A percentile compares a stretch with the other conserved stretches of the same genome.
Conservation (phyloP, 2,329 filamentous ascomycete species). For the Trichoderma sp. region DNA sequence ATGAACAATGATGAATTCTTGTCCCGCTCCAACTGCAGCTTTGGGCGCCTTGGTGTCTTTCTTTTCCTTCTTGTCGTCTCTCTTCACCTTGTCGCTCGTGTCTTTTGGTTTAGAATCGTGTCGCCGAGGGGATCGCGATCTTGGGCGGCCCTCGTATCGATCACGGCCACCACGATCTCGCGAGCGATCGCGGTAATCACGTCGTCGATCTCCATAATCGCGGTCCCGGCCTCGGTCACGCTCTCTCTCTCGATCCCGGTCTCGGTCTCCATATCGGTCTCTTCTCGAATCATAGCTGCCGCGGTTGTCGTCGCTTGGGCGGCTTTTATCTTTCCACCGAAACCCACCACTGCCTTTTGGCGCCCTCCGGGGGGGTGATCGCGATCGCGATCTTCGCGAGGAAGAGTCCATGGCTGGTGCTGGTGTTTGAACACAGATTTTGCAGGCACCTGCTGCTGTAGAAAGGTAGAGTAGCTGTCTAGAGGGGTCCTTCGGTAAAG, state of each 20-base stretch:
- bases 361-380: conserved; percentile 27
- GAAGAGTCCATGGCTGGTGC: conserved; percentile 25
- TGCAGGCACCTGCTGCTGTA: background rate
- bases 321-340: conserved; percentile 58
- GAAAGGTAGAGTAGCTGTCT: background rate
- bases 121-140: conserved; percentile 23
- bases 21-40: conserved; percentile 39
- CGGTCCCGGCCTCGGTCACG: conserved; percentile 4
- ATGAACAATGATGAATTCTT: conserved; percentile 90
- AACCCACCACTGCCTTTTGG: conserved; percentile 44
- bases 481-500: background rate
- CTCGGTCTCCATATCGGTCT: conserved; percentile 32
- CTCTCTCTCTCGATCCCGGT: background rate
- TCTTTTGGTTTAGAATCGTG: conserved; percentile 34
- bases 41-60: conserved; percentile 28
- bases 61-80: conserved; percentile 42
- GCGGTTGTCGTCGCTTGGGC: conserved; percentile 43
- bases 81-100: conserved; percentile 35
- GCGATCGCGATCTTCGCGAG: conserved; percentile 26
- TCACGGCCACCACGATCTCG: conserved; percentile 36
- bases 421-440: background rate
- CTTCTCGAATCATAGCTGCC: conserved; percentile 36
- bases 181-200: conserved; percentile 46
- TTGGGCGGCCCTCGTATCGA: conserved; percentile 24
- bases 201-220: conserved; percentile 33